phyloP scores from a whole-genome alignment of 208 protist genomes.

The Trypanosoma boissoni region DNA sequence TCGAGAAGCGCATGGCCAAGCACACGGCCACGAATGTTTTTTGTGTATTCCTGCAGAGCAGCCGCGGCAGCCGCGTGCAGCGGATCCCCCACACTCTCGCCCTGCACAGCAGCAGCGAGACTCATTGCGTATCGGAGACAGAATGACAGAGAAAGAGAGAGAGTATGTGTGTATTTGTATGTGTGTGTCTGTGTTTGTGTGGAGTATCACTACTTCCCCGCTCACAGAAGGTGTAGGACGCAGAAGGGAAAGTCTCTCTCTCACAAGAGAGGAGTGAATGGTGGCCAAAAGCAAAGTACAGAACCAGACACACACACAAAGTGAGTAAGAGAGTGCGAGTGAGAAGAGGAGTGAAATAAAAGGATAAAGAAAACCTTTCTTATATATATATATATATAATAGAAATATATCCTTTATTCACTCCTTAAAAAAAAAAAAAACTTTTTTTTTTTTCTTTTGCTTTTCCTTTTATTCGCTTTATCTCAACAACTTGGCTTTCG shows the following conservation, averaged over 20 bases:
- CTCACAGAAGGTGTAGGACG: no score
- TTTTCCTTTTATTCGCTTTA: constrained; percentile 10
- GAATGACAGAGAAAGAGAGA: no score
- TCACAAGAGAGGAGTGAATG: no score
- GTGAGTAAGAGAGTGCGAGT: not conserved
- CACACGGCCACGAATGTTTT: constrained; percentile 15
- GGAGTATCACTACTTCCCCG: not conserved
- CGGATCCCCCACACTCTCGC: not conserved
- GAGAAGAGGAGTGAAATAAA: not conserved
- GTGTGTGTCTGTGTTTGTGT: not conserved
- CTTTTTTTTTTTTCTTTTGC: constrained; percentile 17
- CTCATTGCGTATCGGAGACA: not conserved
- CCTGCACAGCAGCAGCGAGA: not conserved
- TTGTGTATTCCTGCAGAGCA: constrained; percentile 24
- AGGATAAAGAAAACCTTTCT: not conserved
- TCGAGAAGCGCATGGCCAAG: constrained; percentile 21
- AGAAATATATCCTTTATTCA: not conserved
- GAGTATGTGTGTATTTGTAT: no score
- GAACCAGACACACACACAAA: not conserved
- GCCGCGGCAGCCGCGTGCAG: not conserved
- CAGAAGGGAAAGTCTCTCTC: no score
- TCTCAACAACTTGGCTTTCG: no score
- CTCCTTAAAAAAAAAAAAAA: not conserved
- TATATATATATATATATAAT: not conserved
- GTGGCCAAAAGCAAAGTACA: not conserved